These are phyloP conservation scores for Stenocarpella maydis DNA, from an alignment of 2,329 filamentous ascomycete genomes.

Conservation along the genomic window DNA sequence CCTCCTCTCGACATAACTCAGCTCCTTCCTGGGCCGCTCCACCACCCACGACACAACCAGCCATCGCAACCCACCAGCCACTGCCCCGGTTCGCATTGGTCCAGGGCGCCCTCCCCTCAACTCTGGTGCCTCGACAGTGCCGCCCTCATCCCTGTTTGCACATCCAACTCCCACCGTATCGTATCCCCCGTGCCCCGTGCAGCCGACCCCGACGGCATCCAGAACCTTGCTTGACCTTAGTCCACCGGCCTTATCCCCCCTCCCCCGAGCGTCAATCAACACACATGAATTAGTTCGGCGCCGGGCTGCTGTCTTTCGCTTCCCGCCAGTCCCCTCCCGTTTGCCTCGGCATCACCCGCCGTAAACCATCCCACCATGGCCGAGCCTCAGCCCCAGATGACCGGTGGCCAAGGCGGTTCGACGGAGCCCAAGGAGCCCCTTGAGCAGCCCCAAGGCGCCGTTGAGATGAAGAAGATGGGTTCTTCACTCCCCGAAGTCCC, in stretches of 20 bases:
- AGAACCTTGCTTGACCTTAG: neutral
- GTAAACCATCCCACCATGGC: constrained; percentile 33
- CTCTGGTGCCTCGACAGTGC: constrained; percentile 19
- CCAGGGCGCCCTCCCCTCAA: neutral
- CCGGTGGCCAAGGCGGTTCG: constrained; percentile 27
- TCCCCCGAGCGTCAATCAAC: neutral
- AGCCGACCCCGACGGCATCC: constrained; percentile 29
- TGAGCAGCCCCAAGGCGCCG: constrained; percentile 34
- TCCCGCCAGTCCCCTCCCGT: constrained; percentile 21
- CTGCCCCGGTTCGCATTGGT: constrained; percentile 2
- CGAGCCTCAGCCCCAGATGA: constrained; percentile 32
- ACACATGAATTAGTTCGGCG: constrained; percentile 31
- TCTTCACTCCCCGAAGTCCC: constrained; percentile 30
- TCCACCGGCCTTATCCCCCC: neutral
- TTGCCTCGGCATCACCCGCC: constrained; percentile 5
- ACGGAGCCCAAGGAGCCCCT: constrained; percentile 32
- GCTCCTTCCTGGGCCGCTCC: neutral
- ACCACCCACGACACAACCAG: constrained; percentile 1
- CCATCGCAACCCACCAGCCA: neutral
- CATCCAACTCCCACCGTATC: neutral
- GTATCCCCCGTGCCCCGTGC: constrained; percentile 21
- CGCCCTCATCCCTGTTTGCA: constrained; percentile 29
- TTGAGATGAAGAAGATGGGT: constrained; percentile 35
- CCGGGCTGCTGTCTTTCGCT: constrained; percentile 11
- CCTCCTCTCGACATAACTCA: constrained; percentile 13